phyloP scores from a whole-genome alignment of 2,329 filamentous ascomycete genomes.

The Biscogniauxia mediterranea region DNA sequence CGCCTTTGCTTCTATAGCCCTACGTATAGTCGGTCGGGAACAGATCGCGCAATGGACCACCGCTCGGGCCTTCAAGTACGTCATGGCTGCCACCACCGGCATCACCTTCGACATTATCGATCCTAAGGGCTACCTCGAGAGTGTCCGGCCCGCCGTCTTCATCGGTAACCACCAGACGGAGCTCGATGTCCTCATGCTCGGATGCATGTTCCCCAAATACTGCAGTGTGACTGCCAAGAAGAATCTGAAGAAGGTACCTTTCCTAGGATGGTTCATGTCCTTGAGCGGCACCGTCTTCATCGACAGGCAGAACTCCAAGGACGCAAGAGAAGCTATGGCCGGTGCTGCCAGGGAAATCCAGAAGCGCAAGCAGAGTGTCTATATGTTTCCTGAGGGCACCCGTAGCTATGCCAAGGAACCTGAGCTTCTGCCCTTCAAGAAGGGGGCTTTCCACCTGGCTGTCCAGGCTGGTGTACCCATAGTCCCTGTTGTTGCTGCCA shows the following conservation, averaged over 20 bases:
- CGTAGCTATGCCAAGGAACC: constrained; percentile 84
- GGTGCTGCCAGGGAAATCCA: constrained; percentile 80
- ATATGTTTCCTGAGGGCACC: constrained; percentile 90
- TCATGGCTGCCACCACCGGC: constrained; percentile 73
- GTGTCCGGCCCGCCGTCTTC: constrained; percentile 79
- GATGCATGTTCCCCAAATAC: constrained; percentile 83
- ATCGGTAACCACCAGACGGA: constrained; percentile 96
- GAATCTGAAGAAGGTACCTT: constrained; percentile 72
- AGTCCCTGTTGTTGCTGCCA: constrained; percentile 78
- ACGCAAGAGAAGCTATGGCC: constrained; percentile 81
- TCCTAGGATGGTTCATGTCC: constrained; percentile 93
- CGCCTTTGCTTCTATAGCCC: constrained; percentile 67
- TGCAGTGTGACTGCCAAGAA: constrained; percentile 93
- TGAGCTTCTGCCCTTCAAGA: constrained; percentile 91
- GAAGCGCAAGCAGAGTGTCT: constrained; percentile 69
- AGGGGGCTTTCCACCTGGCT: constrained; percentile 95
- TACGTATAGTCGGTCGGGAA: constrained; percentile 70
- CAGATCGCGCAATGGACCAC: constrained; percentile 83
- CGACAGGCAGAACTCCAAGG: constrained; percentile 80
- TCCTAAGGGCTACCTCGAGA: constrained; percentile 59
- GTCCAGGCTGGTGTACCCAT: constrained; percentile 92
- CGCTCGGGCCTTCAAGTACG: constrained; percentile 74
- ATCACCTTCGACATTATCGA: constrained; percentile 76
- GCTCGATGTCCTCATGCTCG: constrained; percentile 90
- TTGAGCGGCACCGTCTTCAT: constrained; percentile 92